phyloP scores from a whole-genome alignment of 768 basidiomycete species.

The Psilocybe azurescens region DNA sequence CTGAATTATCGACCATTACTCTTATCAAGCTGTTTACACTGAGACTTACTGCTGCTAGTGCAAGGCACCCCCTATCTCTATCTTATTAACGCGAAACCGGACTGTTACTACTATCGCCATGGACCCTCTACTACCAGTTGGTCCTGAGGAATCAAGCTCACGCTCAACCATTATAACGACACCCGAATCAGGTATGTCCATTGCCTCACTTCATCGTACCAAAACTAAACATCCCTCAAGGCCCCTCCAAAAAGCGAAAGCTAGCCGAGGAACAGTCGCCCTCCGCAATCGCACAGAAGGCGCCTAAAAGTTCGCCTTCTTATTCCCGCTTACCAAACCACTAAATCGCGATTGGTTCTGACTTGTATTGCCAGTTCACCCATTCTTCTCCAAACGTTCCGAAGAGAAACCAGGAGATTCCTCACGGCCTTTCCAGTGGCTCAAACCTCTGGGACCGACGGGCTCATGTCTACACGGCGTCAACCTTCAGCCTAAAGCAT shows the following conservation, averaged over 20 bases:
- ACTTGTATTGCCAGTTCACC: slow-evolving; percentile 32
- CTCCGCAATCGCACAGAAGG: slow-evolving; percentile 8
- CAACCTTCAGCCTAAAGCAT: slow-evolving; percentile 46
- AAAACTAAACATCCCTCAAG: neutral
- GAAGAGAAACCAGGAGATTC: slow-evolving; percentile 10
- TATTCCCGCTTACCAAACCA: neutral
- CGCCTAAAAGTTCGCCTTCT: slow-evolving; percentile 13
- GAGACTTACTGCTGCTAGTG: neutral
- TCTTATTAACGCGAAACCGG: neutral
- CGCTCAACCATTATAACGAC: no score
- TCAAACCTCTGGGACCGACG: slow-evolving; percentile 40
- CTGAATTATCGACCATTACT: neutral
- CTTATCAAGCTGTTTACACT: neutral
- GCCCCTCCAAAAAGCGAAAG: slow-evolving; percentile 23
- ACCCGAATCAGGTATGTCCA: slow-evolving; percentile 1
- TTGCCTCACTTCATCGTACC: neutral
- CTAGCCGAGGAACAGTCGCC: slow-evolving; percentile 1
- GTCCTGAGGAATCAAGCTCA: neutral
- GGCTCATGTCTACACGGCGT: slow-evolving; percentile 48
- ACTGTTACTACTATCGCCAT: neutral
- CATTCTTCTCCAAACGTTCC: slow-evolving; percentile 35
- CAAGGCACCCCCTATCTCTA: neutral
- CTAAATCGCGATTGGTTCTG: neutral
- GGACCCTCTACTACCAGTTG: neutral
- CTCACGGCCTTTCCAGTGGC: slow-evolving; percentile 42